Base-by-base conservation (phyloP, 805 yeast species). In the Suhomyces pyralidae region DNA sequence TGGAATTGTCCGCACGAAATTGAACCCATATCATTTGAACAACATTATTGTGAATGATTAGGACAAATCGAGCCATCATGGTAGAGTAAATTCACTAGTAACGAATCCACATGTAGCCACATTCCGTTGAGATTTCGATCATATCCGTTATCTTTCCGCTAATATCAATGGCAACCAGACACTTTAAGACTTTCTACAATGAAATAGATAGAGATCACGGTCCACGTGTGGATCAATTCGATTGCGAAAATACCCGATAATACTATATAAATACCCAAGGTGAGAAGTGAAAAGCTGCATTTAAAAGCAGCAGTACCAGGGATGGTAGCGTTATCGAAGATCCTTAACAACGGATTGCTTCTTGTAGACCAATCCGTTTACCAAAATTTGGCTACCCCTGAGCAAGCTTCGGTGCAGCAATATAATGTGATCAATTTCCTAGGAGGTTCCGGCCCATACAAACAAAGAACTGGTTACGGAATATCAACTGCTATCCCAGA, bases 401-500 rank as follows among this genome's bases (percentile, higher is more conserved):
- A 65, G 19, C 68, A 64, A 45, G 67, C 68, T 7, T 50, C 66
- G 6, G 58, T 56, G n/a, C 67, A 63, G 15, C 62, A 63, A 36
- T 65, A 57, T 56, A 65, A 65, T 51, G 56, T 61, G 28, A 59
- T 64, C 52, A 56, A 60, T 34, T 63, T 57, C 50, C 54, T 65
- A 50, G 67, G 62, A 9, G 68, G 68, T n/a, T 52, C 65, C 3
- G 68, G 62, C 0, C 68, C 68, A 6, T 64, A 65, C 50, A 55
- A 61, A 14, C 68, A 65, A 40, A 61, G 63, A 38, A 61, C 63
- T 4, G 68, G 68, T 1, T 62, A 50, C 34, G 68, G 68, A 1
- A 64, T 64, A 25, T 57, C 60, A n/a, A 57, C 68, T 19, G 67
- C 58, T 36, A 56, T 64, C 24, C 68, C 68, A 52, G 71, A 66